Base-by-base conservation (phyloP, 345 rosid genomes). In the Triadica sebifera region DNA sequence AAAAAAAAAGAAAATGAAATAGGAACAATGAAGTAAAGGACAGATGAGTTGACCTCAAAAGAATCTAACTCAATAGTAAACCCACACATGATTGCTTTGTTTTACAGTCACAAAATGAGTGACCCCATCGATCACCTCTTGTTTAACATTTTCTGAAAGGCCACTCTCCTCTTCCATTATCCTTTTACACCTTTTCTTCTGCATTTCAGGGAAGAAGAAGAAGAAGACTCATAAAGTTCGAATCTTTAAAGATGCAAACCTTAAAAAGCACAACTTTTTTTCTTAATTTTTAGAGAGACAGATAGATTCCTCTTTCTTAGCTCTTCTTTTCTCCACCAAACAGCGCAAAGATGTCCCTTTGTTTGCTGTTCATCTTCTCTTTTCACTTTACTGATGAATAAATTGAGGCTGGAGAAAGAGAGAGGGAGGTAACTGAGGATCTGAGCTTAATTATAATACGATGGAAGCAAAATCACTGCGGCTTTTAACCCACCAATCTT, bases 381-480 rank as follows among this genome's bases (percentile, higher is more conserved):
- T n/a, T n/a, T n/a, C n/a, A n/a, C n/a, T 37, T 64, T n/a, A 62
- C 46, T 62, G n/a, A 37, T 62, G 66, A 1, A 29, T 41, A 39
- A 4, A 39, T 17, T 29, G 34, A 29, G 1, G 34, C 34, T 29
- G 34, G 34, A 29, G 34, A 29, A 29, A 29, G 34, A 64, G 47
- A 64, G 67, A 64, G 47, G 8, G 13, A 11, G 56, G 69, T n/a
- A 50, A 9, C 0, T 6, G 16, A 16, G 66, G 56, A 39, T 52
- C 45, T 67, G 64, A 39, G 0, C 43, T 45, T 51, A 29, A 29
- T 29, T 29, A 29, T 29, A 29, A 29, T 29, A 41, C 58, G 74
- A 86, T 89, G 92, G 98, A 91, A 66, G 85, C 88, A 46, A 93
- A 90, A 86, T 82, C 91, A 66, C 82, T 91, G 50, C 85, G 85